phyloP scores from a whole-genome alignment of 805 yeast genomes.

The Candida yuanshanica region DNA sequence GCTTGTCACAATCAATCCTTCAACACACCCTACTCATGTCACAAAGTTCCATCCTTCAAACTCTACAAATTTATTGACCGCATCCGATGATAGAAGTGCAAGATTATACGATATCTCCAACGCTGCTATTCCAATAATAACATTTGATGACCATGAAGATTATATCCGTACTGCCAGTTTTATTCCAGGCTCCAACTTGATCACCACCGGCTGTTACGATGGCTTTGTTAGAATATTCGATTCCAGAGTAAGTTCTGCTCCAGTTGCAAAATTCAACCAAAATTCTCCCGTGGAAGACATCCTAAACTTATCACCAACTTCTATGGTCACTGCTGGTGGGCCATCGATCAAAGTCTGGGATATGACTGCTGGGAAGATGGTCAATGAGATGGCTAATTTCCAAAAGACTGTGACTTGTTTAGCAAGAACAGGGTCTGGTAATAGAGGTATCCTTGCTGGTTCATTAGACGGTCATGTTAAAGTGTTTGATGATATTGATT shows the following conservation, averaged over 20 bases:
- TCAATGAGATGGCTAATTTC: slow-evolving; percentile 76
- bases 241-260: slow-evolving; percentile 52
- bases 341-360: slow-evolving; percentile 89
- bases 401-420: slow-evolving; percentile 90
- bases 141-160: slow-evolving; percentile 74
- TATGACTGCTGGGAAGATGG: slow-evolving; percentile 65
- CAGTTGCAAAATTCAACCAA: slow-evolving; percentile 66
- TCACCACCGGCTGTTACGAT: slow-evolving; percentile 94
- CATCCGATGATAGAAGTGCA: slow-evolving; percentile 85
- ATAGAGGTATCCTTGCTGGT: slow-evolving; percentile 82
- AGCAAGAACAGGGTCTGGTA: slow-evolving; percentile 52
- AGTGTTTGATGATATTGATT: slow-evolving; percentile 74
- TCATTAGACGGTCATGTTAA: slow-evolving; percentile 97
- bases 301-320: slow-evolving; percentile 65
- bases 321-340: slow-evolving; percentile 73
- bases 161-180: slow-evolving; percentile 80
- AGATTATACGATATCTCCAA: slow-evolving; percentile 85
- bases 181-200: slow-evolving; percentile 71
- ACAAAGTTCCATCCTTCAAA: slow-evolving; percentile 83
- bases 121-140: slow-evolving; percentile 63
- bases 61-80: slow-evolving; percentile 72
- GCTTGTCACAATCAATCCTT: slow-evolving; percentile 75
- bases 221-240: slow-evolving; percentile 82
- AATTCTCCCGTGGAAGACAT: slow-evolving; percentile 82
- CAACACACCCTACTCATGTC: slow-evolving; percentile 86